Base-by-base conservation (phyloP, 176 grass and related monocot species). In the Olyra latifolia region DNA sequence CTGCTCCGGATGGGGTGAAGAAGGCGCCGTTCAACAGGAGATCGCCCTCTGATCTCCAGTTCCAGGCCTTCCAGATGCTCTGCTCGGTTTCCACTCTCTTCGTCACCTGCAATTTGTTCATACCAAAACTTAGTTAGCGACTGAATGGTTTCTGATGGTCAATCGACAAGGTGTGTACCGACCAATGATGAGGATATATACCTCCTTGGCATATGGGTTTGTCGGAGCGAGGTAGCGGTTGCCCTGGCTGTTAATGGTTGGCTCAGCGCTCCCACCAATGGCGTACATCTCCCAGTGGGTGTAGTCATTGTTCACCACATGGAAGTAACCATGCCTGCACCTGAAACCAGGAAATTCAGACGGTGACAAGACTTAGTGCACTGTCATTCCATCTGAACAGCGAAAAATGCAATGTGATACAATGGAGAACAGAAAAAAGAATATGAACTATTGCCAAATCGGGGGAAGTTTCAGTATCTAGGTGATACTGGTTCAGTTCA, bases 11-110 rank as follows among this genome's bases (percentile, higher is more conserved):
- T 1, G 93, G 93, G 40, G 88, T 96, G 87, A 96, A 96, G 74
- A 86, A 96, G 23, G 93, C 93, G 1, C 93, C 93, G 3, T 96
- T 96, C 43, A 96, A 82, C 32, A 96, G 79, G 50, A 96, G 79
- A 32, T 96, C 93, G 0, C 93, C 93, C 79, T 96, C 93, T 9
- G 93, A 96, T 60, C 93, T 92, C 93, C 93, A 96, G 87, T 96
- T 96, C 93, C 93, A 96, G 74, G 70, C 12, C 82, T 96, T 86
- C 93, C 93, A 96, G n/a, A 69, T 45, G 54, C 24, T 72, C 32
- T 77, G 49, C 2, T 25, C 49, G 0, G 93, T 96, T 4, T 92
- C 85, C 0, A 96, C 93, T 4, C 93, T 92, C 85, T 96, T 96
- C 10, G 93, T 96, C 14, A 96, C 87, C 93, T 96, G 76, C 24